These are phyloP conservation scores for Leishmania lainsoni DNA, from an alignment of 208 protist species.

Conservation along the genomic window DNA sequence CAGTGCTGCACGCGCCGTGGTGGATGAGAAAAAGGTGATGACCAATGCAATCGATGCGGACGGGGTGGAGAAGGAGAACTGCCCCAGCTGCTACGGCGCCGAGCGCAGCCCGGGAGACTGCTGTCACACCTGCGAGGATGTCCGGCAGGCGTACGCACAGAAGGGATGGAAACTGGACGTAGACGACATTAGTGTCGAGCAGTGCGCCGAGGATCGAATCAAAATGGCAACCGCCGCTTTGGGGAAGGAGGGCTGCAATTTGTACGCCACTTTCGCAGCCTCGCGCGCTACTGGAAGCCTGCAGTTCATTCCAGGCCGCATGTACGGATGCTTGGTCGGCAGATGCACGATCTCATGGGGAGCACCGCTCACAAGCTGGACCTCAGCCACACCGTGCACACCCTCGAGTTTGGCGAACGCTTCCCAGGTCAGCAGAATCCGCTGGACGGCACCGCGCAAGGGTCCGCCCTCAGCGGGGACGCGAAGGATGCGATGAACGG, in stretches of 20 bases:
- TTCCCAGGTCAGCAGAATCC: constrained; percentile 84
- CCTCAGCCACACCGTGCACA: constrained; percentile 81
- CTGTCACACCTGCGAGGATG: constrained; percentile 87
- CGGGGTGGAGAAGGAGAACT: constrained; percentile 62
- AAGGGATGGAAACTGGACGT: constrained; percentile 72
- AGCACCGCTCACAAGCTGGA: constrained; percentile 58
- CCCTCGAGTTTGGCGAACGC: constrained; percentile 73
- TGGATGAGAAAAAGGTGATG: constrained; percentile 42
- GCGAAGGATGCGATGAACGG: constrained; percentile 49
- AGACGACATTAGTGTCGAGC: constrained; percentile 60
- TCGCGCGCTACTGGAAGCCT: constrained; percentile 84
- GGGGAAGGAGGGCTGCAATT: constrained; percentile 78
- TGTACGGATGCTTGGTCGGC: constrained; percentile 44
- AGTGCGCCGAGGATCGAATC: constrained; percentile 73
- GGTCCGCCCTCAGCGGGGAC: constrained; percentile 24
- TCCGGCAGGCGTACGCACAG: constrained; percentile 58
- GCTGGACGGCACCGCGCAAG: constrained; percentile 54
- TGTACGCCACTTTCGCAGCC: constrained; percentile 66
- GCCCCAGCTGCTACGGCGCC: constrained; percentile 84
- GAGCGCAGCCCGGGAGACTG: constrained; percentile 60
- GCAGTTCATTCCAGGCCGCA: constrained; percentile 77
- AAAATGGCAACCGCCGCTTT: constrained; percentile 21
- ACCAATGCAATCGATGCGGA: constrained; percentile 50
- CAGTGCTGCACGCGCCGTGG: constrained; percentile 41
- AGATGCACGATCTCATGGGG: constrained; percentile 62